Evolutionary conservation across 306 rosid genomes (phyloP), one percentile per base, ranked within the genome.

Genomic region (Elaeagnus macrophylla): DNA sequence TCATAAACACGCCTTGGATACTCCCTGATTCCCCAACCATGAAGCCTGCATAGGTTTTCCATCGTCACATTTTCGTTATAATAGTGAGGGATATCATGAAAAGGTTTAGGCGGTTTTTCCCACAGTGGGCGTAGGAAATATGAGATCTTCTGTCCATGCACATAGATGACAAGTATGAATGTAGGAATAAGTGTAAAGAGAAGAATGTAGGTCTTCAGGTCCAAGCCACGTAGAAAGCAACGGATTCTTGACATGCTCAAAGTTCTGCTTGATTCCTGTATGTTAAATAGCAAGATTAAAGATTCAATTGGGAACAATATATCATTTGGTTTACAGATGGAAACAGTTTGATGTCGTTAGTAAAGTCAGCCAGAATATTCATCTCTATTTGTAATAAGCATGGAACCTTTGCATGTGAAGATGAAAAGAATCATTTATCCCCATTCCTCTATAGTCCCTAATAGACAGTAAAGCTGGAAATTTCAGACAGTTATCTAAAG

Each of bases 121-220:
- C 99, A 91, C 10, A 91, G 65, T 0, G 99, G 99, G 71, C 99
- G 84, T 64, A 91, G 72, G 76, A 91, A 91, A 94, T 91, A 91
- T 8, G 99, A 83, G 61, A 91, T 84, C 85, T 91, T 91, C 81
- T 91, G 99, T 38, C 99, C 99, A 39, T 91, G 99, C 13, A 85
- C 56, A 54, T 82, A 91, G 45, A 82, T 69, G 72, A 85, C 79
- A 42, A 91, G 71, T 44, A 84, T 20, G 74, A 81, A 87, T 59
- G 78, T 79, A 0, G 99, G 99, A 49, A 80, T 60, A 57, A 91
- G 54, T 0, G 90, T 84, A 54, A 91, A 75, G 54, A 91, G 72
- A 55, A 91, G 76, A 61, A 91, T 77, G 20, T 72, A 83, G 39
- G 94, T 80, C 66, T 88, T 91, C 42, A 91, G 65, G 69, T 87